A percentile compares a stretch with the other conserved stretches of the same genome.
These are phyloP conservation scores for Metschnikowia corniflorae DNA, from an alignment of 805 yeast species.

Conservation along the genomic window DNA sequence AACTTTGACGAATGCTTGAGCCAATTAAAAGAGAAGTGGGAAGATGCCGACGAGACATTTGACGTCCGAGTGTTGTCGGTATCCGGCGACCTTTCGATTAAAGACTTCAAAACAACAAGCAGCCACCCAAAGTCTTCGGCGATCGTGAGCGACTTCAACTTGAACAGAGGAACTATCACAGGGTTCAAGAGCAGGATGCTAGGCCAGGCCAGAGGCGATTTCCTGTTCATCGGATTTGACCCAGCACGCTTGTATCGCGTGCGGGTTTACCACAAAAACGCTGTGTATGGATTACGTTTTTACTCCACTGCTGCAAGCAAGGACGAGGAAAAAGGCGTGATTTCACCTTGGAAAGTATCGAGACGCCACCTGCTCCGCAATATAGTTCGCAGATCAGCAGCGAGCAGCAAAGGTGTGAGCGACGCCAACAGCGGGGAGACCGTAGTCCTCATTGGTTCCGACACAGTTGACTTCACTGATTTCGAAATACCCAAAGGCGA, in stretches of 20 bases:
- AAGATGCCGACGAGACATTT: slow-evolving; percentile 31
- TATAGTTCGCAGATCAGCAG: neutral
- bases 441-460: slow-evolving; percentile 46
- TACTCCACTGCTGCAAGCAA: slow-evolving; percentile 19
- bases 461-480: slow-evolving; percentile 51
- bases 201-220: slow-evolving; percentile 25
- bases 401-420: slow-evolving; percentile 6
- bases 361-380: slow-evolving; percentile 37
- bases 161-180: slow-evolving; percentile 34
- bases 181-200: slow-evolving; percentile 39
- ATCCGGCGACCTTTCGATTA: slow-evolving; percentile 61
- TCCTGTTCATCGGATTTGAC: slow-evolving; percentile 25
- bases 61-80: slow-evolving; percentile 52
- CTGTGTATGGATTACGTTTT: slow-evolving; percentile 78
- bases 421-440: neutral
- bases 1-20: slow-evolving; percentile 40
- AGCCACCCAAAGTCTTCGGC: slow-evolving; percentile 17
- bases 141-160: slow-evolving; percentile 40
- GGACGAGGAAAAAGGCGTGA: slow-evolving; percentile 3
- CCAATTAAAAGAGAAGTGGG: slow-evolving; percentile 25
- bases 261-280: slow-evolving; percentile 68
- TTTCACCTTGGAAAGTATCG: slow-evolving; percentile 33
- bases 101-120: slow-evolving; percentile 40
- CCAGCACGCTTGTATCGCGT: slow-evolving; percentile 44
- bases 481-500: slow-evolving; percentile 58